Evolutionary conservation across 2,329 filamentous ascomycete species (phyloP), one percentile per base, ranked within the genome.

Genomic region (Diaporthe destruens): DNA sequence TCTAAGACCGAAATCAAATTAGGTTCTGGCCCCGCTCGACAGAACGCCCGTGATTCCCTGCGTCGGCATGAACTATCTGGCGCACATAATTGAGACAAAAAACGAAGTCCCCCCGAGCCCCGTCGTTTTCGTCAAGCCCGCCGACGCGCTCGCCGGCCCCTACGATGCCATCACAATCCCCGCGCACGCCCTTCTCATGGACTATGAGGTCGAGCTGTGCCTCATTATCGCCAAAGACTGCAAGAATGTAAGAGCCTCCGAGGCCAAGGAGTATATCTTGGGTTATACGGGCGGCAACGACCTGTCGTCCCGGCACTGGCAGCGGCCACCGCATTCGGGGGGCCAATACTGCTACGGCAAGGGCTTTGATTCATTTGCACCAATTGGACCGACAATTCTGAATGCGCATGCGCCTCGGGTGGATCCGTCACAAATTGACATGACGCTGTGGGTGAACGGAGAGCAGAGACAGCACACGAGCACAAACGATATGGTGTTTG

Each of bases 261-360:
- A 88, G 42, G 86, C 86, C 9, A 75, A 85, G 7, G 81, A 85
- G 39, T 55, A 55, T 18, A 81, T 90, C 2, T 83, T 89, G 1
- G 88, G 87, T 36, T 90, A 89, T 74, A 88, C 87, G 0, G 85
- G 85, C 34, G 85, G 85, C 47, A 90, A 90, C 78, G 87, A 88
- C 74, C 76, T 88, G 23, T 86, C 86, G 3, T 85, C 86, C 0
- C 79, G 87, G 4, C 85, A 87, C 71, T 79, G 82, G 44, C 87
- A 89, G 76, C 84, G 87, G 70, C 86, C 88, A 0, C 77, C 72
- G 2, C 74, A 74, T 14, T 77, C 71, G 6, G 76, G 75, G 12
- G 75, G 76, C 12, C 87, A 89, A 72, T 88, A 87, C 75, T 87
- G 84, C 65, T 83, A 87, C 53, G 85, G 85, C 18, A 88, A 88